Base-by-base conservation (phyloP, 352 stramenopile genomes). In the Pythium dissotocum region DNA sequence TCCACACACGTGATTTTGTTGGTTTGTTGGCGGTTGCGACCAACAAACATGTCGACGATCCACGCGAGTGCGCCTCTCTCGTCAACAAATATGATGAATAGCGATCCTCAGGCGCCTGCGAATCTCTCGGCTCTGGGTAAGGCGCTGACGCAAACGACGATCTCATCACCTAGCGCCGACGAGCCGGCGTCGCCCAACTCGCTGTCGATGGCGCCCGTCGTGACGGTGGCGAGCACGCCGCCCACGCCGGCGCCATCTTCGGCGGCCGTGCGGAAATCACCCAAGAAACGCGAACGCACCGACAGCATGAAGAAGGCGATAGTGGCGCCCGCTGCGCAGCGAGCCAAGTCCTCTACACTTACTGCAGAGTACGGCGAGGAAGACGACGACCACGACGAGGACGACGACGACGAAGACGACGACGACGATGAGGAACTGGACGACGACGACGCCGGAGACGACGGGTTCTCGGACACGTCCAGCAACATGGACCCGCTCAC, bases 201-300 rank as follows among this genome's bases (percentile, higher is more conserved):
- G 36, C 63, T 75, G n/a, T 65, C 69, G 33, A 63, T 61, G 67
- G 69, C 57, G 68, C 65, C 30, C 56, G 60, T n/a, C 51, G 56
- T 16, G 32, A 68, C 10, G 40, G 61, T 10, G 62, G 65, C 30
- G 46, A 61, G 8, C 59, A 59, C 7, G 58, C 67, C 4, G 60
- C 63, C 33, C 60, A 71, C 30, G 21, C 46, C 9, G 24, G n/a
- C 14, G 55, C 71, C 32, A 58, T 58, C 28, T 30, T 30, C 3
- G 64, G 70, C 51, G 54, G 68, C 16, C 60, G 24, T 73, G 13
- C 62, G 73, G 60, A 93, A 91, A 62, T 88, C 78, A 28, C 80
- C 83, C 26, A 93, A 93, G 79, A 95, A 95, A 60, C 82, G 87
- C 38, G 82, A 86, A n/a, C 87, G 87, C n/a, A 93, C 85, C 4